Base-by-base conservation (phyloP, 805 yeast species). In the Sugiyamaella boreocaroliniensis region DNA sequence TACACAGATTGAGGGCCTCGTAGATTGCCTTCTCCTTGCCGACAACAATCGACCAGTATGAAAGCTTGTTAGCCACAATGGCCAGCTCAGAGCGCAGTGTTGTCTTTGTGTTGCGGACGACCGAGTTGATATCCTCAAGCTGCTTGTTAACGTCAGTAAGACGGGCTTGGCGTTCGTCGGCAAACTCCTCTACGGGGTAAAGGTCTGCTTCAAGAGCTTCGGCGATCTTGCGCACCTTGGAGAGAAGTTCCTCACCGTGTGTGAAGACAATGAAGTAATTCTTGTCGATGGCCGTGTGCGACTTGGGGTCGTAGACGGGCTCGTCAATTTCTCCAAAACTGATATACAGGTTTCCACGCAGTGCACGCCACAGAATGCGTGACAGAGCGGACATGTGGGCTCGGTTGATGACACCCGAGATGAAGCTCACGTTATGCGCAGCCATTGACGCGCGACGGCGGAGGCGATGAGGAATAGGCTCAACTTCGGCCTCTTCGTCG, bases 321-420 rank as follows among this genome's bases (percentile, higher is more conserved):
- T 85, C 86, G 6, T 78, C 78, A 54, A 92, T 80, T 59, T 86
- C 93, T 47, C 79, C 77, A 57, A 85, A 79, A 59, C 83, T 83
- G 67, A 90, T 79, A 63, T 79, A 88, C 58, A 95, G 74, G 67
- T 93, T 93, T 64, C 99, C 99, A 68, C 99, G 82, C 57, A 92
- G 77, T 16, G 89, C 82, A 71, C 99, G 80, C 96, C 97, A 93
- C 47, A 89, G 71, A 52, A 93, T 88, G 62, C 82, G 86, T 65
- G 89, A 89, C 57, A 93, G 73, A 1, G 84, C 75, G 14, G 77
- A 79, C 26, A 89, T 76, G 63, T 85, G 86, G 10, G 75, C 79
- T 61, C 93, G 78, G 44, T 82, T 77, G 45, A 93, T 83, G 12
- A 92, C 90, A 49, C 98, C 99, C 8, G 93, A 80, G 48, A 86